These are phyloP conservation scores for Patellifolia procumbens DNA, from an alignment of 179 eudicot genomes.

Conservation along the genomic window DNA sequence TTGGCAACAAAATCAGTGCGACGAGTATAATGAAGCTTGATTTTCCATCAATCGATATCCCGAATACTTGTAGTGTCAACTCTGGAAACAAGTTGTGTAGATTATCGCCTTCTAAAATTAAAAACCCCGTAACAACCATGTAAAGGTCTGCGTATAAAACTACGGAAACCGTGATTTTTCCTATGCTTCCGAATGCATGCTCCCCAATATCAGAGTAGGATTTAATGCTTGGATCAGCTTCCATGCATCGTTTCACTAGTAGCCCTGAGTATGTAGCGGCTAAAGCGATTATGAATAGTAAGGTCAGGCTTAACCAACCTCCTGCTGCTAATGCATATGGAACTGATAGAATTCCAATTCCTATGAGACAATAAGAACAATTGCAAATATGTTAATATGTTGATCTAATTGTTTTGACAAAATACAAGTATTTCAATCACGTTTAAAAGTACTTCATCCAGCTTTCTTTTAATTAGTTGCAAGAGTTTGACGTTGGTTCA, in stretches of 20 bases:
- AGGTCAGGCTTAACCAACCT: slow-evolving; percentile 68
- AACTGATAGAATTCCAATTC: too few relatives aligned
- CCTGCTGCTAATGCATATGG: slow-evolving; percentile 77
- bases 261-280: slow-evolving; percentile 62
- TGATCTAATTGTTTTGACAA: too few relatives aligned
- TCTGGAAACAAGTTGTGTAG: slow-evolving; percentile 56
- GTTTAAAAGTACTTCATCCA: too few relatives aligned
- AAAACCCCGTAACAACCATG: slow-evolving; percentile 67
- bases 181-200: slow-evolving; percentile 64
- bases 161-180: slow-evolving; percentile 50
- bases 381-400: too few relatives aligned
- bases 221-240: slow-evolving; percentile 54
- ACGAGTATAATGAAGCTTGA: slow-evolving; percentile 52
- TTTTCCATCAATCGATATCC: slow-evolving; percentile 50
- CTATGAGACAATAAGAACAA: slow-evolving; percentile 28
- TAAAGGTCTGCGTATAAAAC: slow-evolving; percentile 68
- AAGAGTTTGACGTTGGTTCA: too few relatives aligned
- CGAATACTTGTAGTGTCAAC: slow-evolving; percentile 33
- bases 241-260: slow-evolving; percentile 74
- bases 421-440: too few relatives aligned
- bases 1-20: too few relatives aligned
- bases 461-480: too few relatives aligned
- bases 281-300: slow-evolving; percentile 51
- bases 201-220: slow-evolving; percentile 73
- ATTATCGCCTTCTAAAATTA: slow-evolving; percentile 81